Evolutionary conservation across 441 rosid genomes (phyloP).

Genomic region (Jatropha podagrica): DNA sequence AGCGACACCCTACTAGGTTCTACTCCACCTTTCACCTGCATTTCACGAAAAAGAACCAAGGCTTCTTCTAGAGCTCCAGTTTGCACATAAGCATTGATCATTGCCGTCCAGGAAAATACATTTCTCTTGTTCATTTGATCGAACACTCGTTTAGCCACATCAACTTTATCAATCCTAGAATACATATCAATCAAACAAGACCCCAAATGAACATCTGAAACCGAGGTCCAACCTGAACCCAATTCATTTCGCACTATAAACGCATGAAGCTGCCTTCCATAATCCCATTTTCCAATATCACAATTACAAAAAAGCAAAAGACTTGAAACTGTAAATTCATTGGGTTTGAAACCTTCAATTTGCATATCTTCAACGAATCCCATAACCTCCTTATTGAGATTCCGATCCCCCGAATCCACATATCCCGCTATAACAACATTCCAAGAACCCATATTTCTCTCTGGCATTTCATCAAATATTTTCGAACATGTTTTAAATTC

Average conservation of each 20-base stretch:
- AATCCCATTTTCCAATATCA: constrained; percentile 21
- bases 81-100: constrained; percentile 55
- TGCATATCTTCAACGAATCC: constrained; percentile 41
- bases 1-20: constrained; percentile 55
- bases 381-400: constrained; percentile 24
- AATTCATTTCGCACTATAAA: constrained; percentile 39
- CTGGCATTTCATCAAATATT: constrained; percentile 67
- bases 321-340: constrained; percentile 55
- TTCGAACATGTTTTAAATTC: constrained; percentile 30
- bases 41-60: constrained; percentile 48
- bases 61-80: constrained; percentile 48
- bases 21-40: constrained; percentile 45
- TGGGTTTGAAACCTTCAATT: constrained; percentile 42
- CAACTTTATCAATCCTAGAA: constrained; percentile 35
- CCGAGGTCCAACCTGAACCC: constrained; percentile 26
- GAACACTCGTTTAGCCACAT: constrained; percentile 41
- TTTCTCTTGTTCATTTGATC: constrained; percentile 43
- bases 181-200: constrained; percentile 69
- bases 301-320: constrained; percentile 44
- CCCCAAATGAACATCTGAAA: constrained; percentile 45
- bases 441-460: constrained; percentile 50
- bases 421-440: constrained; percentile 45
- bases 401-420: constrained; percentile 27
- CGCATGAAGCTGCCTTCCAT: constrained; percentile 65
- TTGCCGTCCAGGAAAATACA: constrained; percentile 62